Evolutionary conservation across 2,329 filamentous ascomycete species (phyloP).

Genomic region (Colletotrichum truncatum): DNA sequence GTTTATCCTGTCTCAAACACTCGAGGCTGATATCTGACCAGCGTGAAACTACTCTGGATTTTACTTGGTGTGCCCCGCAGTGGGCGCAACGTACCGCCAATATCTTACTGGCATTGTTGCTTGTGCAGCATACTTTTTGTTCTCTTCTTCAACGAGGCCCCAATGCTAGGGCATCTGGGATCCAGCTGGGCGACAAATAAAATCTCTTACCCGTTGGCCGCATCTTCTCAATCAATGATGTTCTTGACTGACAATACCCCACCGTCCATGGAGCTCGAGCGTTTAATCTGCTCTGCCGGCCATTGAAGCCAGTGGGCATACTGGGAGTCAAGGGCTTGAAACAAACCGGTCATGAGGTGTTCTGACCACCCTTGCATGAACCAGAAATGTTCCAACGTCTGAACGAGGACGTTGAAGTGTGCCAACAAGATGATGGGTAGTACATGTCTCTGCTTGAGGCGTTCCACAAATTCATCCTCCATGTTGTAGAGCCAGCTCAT

Average conservation of each 20-base stretch:
- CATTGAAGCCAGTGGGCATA: constrained; percentile 12
- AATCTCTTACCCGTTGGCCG: neutral
- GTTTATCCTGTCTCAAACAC: no score
- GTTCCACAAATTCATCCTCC: constrained; percentile 17
- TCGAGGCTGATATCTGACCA: no score
- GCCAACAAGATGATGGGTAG: constrained; percentile 30
- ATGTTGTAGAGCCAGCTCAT: constrained; percentile 32
- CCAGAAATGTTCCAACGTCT: constrained; percentile 32
- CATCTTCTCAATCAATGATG: constrained; percentile 5
- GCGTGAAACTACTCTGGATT: no score
- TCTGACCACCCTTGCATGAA: constrained; percentile 33
- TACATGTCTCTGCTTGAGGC: constrained; percentile 22
- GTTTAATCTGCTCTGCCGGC: constrained; percentile 17
- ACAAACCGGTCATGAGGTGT: constrained; percentile 30
- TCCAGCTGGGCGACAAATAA: no score
- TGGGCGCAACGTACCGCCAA: no score
- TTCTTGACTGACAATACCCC: constrained; percentile 35
- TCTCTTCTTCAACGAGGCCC: no score
- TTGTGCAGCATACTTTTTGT: no score
- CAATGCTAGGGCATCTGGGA: no score
- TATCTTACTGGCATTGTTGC: no score
- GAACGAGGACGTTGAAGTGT: constrained; percentile 31
- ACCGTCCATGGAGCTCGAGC: constrained; percentile 20
- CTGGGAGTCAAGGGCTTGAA: neutral
- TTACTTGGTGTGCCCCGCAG: no score